Conservation (phyloP, 495 filamentous ascomycete species). For the Hypoxylon crocopeplum region DNA sequence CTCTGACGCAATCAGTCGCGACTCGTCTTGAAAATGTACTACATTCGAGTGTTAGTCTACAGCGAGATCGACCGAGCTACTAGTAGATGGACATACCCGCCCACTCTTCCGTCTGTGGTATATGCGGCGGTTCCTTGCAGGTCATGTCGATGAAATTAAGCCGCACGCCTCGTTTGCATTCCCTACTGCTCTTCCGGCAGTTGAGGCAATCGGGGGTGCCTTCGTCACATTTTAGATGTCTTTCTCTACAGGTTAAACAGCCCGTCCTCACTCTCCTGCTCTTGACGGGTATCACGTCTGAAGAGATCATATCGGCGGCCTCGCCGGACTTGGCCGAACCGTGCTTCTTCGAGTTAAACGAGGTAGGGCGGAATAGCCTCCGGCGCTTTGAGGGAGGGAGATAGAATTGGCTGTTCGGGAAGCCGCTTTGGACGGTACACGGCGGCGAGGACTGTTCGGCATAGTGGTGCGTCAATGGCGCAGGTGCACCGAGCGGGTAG, state of each 20-base stretch:
- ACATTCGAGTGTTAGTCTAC: conserved; percentile 24
- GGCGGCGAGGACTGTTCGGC: conserved; percentile 43
- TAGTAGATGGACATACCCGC: conserved; percentile 54
- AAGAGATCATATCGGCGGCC: conserved; percentile 35
- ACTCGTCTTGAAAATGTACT: conserved; percentile 86
- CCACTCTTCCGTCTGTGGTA: conserved; percentile 69
- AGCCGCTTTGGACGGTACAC: conserved; percentile 42
- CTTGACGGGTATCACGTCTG: conserved; percentile 54
- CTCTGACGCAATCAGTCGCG: conserved; percentile 87
- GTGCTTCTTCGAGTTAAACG: conserved; percentile 5
- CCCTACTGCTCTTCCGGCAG: conserved; percentile 84
- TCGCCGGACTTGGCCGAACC: conserved; percentile 35
- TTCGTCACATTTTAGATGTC: conserved; percentile 78
- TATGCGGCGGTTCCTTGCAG: conserved; percentile 70
- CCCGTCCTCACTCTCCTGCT: conserved; percentile 76
- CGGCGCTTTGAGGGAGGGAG: conserved; percentile 39
- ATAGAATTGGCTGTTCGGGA: conserved; percentile 32
- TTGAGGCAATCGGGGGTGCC: conserved; percentile 79
- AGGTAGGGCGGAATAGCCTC: conserved; percentile 12
- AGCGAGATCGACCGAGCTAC: not conserved
- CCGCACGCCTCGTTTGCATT: conserved; percentile 85
- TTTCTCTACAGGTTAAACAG: conserved; percentile 78
- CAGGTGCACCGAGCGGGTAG: conserved; percentile 40
- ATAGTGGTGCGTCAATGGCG: conserved; percentile 40
- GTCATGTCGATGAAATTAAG: conserved; percentile 94